Evolutionary conservation across 305 asterid genomes (phyloP).

Genomic region (Fraxinus baroniana): DNA sequence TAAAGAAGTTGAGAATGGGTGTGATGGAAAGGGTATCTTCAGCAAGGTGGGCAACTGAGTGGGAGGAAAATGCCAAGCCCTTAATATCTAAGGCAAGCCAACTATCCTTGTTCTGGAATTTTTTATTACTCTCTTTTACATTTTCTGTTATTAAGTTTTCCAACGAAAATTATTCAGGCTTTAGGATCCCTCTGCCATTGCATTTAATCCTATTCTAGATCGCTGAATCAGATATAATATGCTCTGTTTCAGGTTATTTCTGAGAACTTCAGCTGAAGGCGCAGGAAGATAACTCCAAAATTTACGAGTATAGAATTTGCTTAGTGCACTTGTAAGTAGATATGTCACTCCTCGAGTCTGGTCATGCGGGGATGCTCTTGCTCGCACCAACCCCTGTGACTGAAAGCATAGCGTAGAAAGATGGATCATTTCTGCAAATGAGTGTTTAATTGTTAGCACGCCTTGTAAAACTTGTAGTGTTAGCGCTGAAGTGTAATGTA

Average conservation of each 20-base stretch:
- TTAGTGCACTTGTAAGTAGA: neutral
- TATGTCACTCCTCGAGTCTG: neutral
- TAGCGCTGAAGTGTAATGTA: neutral
- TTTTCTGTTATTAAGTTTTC: neutral
- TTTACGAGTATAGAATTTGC: neutral
- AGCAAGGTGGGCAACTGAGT: slow-evolving; percentile 70
- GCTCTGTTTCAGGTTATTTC: slow-evolving; percentile 46
- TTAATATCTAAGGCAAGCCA: slow-evolving; percentile 59
- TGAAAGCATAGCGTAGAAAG: neutral
- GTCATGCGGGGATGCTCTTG: neutral
- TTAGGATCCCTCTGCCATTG: neutral
- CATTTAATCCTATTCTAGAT: neutral
- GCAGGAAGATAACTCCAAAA: neutral
- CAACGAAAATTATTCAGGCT: neutral
- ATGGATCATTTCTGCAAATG: neutral
- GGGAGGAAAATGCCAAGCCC: slow-evolving; percentile 85
- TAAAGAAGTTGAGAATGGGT: slow-evolving; percentile 60
- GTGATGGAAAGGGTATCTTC: slow-evolving; percentile 65
- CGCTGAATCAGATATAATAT: neutral
- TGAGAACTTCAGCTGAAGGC: slow-evolving; percentile 33
- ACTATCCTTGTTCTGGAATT: neutral
- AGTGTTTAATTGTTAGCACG: neutral
- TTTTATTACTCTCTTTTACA: neutral
- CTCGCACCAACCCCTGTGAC: neutral
- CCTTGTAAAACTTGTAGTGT: neutral